A percentile compares a stretch with the other conserved stretches of the same genome.
phyloP scores from a whole-genome alignment of 345 rosid species.

The Gossypium thurberi region DNA sequence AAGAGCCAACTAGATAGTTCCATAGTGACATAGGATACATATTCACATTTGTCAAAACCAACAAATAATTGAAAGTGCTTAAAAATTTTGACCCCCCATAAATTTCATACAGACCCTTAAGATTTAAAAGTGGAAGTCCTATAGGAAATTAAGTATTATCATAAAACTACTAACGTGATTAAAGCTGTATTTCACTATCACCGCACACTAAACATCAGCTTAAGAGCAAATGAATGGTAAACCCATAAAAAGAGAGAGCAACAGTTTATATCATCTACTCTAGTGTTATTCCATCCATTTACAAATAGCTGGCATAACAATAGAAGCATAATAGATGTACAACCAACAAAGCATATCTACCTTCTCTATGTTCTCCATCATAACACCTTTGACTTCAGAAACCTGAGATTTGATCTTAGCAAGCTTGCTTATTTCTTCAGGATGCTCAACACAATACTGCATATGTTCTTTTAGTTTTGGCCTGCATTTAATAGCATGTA shows the following conservation, averaged over 20 bases:
- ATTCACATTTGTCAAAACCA: background rate
- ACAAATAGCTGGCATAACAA: background rate
- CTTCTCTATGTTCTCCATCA: constrained; percentile 99
- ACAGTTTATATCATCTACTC: background rate
- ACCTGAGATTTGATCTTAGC: constrained; percentile 99
- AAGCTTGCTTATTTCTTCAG: constrained; percentile 95
- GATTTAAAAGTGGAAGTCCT: background rate
- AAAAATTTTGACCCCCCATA: background rate
- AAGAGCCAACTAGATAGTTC: background rate
- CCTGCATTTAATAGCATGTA: constrained; percentile 31
- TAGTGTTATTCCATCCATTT: background rate
- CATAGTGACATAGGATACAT: background rate
- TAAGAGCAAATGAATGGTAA: background rate
- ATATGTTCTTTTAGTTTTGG: constrained; percentile 89
- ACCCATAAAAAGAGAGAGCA: background rate
- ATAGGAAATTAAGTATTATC: background rate
- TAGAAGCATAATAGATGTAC: background rate
- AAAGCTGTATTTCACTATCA: background rate
- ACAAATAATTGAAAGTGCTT: background rate
- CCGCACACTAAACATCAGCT: background rate
- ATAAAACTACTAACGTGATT: background rate
- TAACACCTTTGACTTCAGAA: constrained; percentile 97
- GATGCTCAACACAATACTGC: constrained; percentile 96
- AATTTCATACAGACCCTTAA: background rate
- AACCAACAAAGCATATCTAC: constrained; percentile 23